These are phyloP conservation scores for Yarrowia sp. DNA, from an alignment of 805 yeast species.

Conservation along the genomic window DNA sequence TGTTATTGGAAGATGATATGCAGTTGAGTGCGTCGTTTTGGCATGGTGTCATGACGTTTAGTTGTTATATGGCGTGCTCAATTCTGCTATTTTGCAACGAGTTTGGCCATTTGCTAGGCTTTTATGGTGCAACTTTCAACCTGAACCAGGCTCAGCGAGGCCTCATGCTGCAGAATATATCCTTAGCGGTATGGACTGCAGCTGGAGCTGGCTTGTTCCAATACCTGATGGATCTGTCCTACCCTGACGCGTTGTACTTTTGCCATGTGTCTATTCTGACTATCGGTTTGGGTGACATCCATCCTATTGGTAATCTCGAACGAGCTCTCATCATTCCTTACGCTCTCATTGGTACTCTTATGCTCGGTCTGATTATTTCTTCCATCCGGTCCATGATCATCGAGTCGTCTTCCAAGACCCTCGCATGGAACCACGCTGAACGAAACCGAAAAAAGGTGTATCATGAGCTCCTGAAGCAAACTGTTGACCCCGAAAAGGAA, in stretches of 20 bases:
- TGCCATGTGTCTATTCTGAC: conserved; percentile 72
- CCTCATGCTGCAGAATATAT: conserved; percentile 66
- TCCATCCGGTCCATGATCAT: conserved; percentile 64
- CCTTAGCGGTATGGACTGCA: conserved; percentile 63
- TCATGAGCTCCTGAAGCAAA: conserved; percentile 28
- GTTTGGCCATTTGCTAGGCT: conserved; percentile 54
- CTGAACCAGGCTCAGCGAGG: conserved; percentile 64
- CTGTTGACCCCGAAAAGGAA: conserved; percentile 30
- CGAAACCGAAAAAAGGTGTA: conserved; percentile 42
- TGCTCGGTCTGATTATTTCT: conserved; percentile 69
- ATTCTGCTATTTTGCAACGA: conserved; percentile 54
- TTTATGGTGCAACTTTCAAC: conserved; percentile 70
- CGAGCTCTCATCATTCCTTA: conserved; percentile 59
- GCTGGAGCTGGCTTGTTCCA: conserved; percentile 65
- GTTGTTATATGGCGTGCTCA: conserved; percentile 58
- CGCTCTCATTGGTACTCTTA: conserved; percentile 65
- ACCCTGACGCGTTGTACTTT: conserved; percentile 68
- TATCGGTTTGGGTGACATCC: conserved; percentile 75
- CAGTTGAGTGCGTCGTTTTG: conserved; percentile 46
- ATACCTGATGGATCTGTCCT: conserved; percentile 46
- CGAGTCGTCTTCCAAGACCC: conserved; percentile 58
- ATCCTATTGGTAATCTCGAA: conserved; percentile 52
- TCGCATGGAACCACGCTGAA: conserved; percentile 65
- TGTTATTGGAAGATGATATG: conserved; percentile 33
- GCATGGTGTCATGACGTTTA: conserved; percentile 67